Percentiles rank a stretch among this genome's conserved stretches.
Evolutionary conservation across 805 yeast species (phyloP).

Genomic region (Candida saitoana): DNA sequence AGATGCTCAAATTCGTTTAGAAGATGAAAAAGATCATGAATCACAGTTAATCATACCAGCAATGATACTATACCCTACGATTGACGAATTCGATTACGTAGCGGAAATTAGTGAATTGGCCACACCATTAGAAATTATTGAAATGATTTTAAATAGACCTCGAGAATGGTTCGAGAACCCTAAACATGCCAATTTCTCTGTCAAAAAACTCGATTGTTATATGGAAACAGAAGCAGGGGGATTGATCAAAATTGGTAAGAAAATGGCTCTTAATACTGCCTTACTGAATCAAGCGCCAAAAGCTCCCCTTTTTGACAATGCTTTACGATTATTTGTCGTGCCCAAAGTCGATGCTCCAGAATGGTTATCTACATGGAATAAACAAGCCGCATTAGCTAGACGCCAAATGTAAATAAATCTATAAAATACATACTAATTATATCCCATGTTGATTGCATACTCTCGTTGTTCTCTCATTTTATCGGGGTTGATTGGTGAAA

Average conservation of each 20-base stretch:
- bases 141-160: conserved; percentile 58
- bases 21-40: conserved; percentile 62
- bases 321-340: conserved; percentile 69
- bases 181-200: conserved; percentile 55
- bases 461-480: conserved; percentile 44
- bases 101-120: conserved; percentile 70
- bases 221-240: conserved; percentile 86
- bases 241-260: conserved; percentile 78
- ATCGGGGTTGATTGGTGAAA: conserved; percentile 36
- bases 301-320: conserved; percentile 73
- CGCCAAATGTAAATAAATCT: conserved; percentile 14
- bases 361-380: conserved; percentile 70
- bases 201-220: conserved; percentile 61
- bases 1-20: conserved; percentile 52
- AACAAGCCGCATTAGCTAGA: conserved; percentile 51
- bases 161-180: conserved; percentile 64
- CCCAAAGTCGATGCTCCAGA: conserved; percentile 62
- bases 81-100: conserved; percentile 78
- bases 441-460: conserved; percentile 48
- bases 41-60: conserved; percentile 83
- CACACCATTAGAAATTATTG: conserved; percentile 60
- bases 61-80: conserved; percentile 74
- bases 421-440: conserved; percentile 7
- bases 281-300: conserved; percentile 58
- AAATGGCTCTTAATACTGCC: conserved; percentile 59